Evolutionary conservation across 805 yeast species (phyloP).

Genomic region (Myxozyma nipponensis): DNA sequence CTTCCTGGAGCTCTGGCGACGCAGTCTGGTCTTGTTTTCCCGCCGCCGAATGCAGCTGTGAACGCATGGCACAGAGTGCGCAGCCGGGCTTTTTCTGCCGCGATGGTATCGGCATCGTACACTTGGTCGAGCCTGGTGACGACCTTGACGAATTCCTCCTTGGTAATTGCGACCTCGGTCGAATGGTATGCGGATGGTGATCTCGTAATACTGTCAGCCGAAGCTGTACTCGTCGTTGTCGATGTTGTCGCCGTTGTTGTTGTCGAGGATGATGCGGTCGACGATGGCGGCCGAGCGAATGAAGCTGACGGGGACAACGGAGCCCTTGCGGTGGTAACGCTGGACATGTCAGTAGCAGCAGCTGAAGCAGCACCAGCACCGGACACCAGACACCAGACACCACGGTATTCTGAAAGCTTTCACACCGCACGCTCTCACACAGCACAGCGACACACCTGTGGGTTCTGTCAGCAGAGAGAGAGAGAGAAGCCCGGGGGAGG

Average conservation of each 20-base stretch:
- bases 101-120: no score
- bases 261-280: not conserved
- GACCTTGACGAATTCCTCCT: not conserved
- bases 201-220: constrained; percentile 24
- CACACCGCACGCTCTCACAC: no score
- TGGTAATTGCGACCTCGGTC: not conserved
- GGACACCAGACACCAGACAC: no score
- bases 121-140: not conserved
- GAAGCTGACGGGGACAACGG: not conserved
- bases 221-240: constrained; percentile 8
- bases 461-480: no score
- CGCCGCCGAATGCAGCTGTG: no score
- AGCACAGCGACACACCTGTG: no score
- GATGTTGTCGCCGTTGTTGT: not conserved
- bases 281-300: not conserved
- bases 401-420: no score
- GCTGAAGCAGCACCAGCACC: no score
- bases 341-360: no score
- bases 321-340: not conserved
- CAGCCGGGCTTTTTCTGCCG: no score
- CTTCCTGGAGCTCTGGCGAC: constrained; percentile 69
- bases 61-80: constrained; percentile 10
- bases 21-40: constrained; percentile 45
- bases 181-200: constrained; percentile 17
- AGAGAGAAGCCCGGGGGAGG: no score